A percentile compares a stretch with the other conserved stretches of the same genome.
These are phyloP conservation scores for Quercus phellos DNA, from an alignment of 331 rosid species.

Conservation along the genomic window DNA sequence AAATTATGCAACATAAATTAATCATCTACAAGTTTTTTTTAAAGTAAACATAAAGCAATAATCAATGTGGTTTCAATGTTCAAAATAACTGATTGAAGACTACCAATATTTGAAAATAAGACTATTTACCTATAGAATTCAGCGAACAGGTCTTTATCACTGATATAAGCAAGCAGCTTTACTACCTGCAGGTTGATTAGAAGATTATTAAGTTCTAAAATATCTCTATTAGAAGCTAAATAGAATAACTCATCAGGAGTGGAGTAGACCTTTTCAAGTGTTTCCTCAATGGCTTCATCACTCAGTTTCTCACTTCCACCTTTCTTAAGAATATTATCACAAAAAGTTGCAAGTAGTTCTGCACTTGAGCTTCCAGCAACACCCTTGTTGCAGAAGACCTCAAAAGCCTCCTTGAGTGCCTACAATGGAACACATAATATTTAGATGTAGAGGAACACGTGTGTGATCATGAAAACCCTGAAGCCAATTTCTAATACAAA, in stretches of 20 bases:
- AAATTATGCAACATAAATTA: slow-evolving; percentile 9
- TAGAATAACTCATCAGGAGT: slow-evolving; percentile 9
- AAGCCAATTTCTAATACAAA: slow-evolving; percentile 10
- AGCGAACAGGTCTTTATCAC: slow-evolving; percentile 91
- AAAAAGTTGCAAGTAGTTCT: slow-evolving; percentile 81
- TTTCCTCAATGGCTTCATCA: slow-evolving; percentile 90
- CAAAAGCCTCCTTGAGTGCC: slow-evolving; percentile 92
- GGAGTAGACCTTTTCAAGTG: slow-evolving; percentile 72
- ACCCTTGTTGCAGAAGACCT: slow-evolving; percentile 89
- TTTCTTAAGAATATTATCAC: slow-evolving; percentile 91
- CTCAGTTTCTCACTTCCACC: slow-evolving; percentile 94
- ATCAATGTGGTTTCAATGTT: background rate
- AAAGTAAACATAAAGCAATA: background rate
- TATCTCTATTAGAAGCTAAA: slow-evolving; percentile 9
- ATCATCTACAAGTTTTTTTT: background rate
- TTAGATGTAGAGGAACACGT: slow-evolving; percentile 13
- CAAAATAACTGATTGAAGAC: background rate
- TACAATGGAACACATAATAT: slow-evolving; percentile 8
- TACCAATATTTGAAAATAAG: background rate
- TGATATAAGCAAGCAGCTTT: slow-evolving; percentile 85
- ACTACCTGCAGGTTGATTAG: slow-evolving; percentile 59
- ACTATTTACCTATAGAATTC: slow-evolving; percentile 77
- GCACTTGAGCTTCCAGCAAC: slow-evolving; percentile 88
- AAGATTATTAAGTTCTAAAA: background rate
- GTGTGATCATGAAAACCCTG: slow-evolving; percentile 5